phyloP scores from a whole-genome alignment of 1,284 basidiomycete genomes.

The Leccinum cinnamomeum region DNA sequence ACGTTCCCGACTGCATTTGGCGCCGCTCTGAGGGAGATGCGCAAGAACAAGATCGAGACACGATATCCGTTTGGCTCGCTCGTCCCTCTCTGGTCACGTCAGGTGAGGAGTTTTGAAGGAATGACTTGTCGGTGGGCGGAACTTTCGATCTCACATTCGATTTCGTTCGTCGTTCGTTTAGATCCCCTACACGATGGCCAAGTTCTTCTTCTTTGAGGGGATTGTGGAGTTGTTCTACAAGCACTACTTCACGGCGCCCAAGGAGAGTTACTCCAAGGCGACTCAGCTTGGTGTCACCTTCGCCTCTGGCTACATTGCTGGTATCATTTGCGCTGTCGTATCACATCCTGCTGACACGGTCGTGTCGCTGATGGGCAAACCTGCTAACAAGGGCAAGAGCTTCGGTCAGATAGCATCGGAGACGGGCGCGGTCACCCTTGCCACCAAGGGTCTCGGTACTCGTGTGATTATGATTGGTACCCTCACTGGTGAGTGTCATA shows the following conservation, averaged over 20 bases:
- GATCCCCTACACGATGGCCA: slow-evolving; percentile 88
- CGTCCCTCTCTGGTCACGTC: slow-evolving; percentile 81
- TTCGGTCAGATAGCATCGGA: slow-evolving; percentile 65
- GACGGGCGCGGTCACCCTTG: slow-evolving; percentile 59
- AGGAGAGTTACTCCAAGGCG: slow-evolving; percentile 65
- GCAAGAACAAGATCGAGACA: slow-evolving; percentile 59
- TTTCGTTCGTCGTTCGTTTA: slow-evolving; percentile 28
- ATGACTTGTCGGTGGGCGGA: background rate
- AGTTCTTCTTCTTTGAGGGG: slow-evolving; percentile 85
- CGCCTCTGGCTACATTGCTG: slow-evolving; percentile 79
- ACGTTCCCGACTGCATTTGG: slow-evolving; percentile 75
- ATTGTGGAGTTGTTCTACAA: slow-evolving; percentile 77
- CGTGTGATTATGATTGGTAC: slow-evolving; percentile 82
- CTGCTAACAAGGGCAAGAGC: slow-evolving; percentile 73
- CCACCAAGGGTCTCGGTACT: slow-evolving; percentile 79
- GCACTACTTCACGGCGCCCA: slow-evolving; percentile 71
- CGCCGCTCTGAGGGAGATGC: slow-evolving; percentile 70
- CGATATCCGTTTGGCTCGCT: slow-evolving; percentile 81
- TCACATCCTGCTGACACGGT: slow-evolving; percentile 81
- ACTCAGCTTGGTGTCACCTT: slow-evolving; percentile 82
- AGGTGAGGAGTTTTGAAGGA: slow-evolving; percentile 41
- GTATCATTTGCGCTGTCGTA: slow-evolving; percentile 80
- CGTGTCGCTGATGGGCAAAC: slow-evolving; percentile 78
- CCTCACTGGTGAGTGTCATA: slow-evolving; percentile 50
- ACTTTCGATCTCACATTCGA: background rate